These are phyloP conservation scores for Venustampulla echinocandica DNA, from an alignment of 495 filamentous ascomycete species.

Conservation along the genomic window DNA sequence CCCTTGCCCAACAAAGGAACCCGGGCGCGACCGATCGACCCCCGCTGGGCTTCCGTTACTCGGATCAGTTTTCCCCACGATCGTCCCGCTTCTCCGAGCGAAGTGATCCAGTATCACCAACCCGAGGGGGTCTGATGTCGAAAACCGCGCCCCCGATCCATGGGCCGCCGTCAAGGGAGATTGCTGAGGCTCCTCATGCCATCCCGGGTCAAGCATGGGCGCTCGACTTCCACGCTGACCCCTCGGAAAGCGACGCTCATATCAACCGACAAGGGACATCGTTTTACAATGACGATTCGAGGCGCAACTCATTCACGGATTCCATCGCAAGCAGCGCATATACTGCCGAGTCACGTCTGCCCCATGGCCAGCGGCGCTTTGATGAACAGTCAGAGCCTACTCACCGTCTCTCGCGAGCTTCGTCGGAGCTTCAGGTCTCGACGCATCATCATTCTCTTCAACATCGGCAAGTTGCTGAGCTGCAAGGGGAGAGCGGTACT, in stretches of 20 bases:
- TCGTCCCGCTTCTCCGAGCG: constrained; percentile 31
- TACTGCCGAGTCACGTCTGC: constrained; percentile 59
- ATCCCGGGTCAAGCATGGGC: constrained; percentile 78
- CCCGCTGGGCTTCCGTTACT: constrained; percentile 50
- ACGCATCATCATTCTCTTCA: constrained; percentile 68
- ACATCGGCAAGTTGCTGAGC: constrained; percentile 58
- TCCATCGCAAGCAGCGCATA: constrained; percentile 67
- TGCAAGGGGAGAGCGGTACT: constrained; percentile 50
- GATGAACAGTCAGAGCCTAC: constrained; percentile 33
- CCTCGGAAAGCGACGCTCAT: constrained; percentile 30
- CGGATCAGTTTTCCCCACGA: constrained; percentile 37
- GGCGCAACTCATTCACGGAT: constrained; percentile 64
- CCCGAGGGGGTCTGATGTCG: constrained; percentile 32
- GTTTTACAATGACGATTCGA: constrained; percentile 49
- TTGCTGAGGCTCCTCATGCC: constrained; percentile 71
- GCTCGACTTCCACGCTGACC: constrained; percentile 40
- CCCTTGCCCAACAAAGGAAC: constrained; percentile 42
- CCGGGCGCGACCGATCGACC: constrained; percentile 30
- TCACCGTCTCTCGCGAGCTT: constrained; percentile 13
- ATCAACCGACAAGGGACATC: constrained; percentile 30
- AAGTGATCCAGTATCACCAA: constrained; percentile 36
- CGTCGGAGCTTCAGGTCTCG: constrained; percentile 25
- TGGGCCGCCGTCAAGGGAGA: constrained; percentile 65
- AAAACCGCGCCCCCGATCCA: constrained; percentile 68
- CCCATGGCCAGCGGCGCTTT: constrained; percentile 59